Percentiles rank a stretch among this genome's conserved stretches.
These are phyloP conservation scores for Pseudonitzschia pungens DNA, from an alignment of 108 stramenopile genomes.

Conservation along the genomic window DNA sequence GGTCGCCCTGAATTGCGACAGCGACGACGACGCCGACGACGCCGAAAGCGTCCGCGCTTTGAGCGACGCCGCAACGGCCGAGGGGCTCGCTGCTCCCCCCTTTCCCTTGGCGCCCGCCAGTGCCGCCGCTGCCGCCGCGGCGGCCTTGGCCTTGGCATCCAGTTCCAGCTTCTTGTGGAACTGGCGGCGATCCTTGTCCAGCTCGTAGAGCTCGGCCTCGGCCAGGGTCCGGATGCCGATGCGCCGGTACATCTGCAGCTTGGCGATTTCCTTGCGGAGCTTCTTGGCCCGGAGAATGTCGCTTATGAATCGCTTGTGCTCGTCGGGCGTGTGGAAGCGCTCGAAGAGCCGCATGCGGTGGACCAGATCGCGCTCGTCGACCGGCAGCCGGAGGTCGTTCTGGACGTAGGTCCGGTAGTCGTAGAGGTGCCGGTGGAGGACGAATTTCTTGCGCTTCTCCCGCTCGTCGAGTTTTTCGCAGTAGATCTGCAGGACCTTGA, in stretches of 20 bases:
- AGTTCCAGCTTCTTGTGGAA: conserved; percentile 70
- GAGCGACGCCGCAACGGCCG: no score
- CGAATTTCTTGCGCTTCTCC: conserved; percentile 81
- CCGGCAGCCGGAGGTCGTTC: conserved; percentile 57
- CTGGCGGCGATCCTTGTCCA: conserved; percentile 76
- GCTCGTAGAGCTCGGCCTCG: conserved; percentile 86
- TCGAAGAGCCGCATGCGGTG: conserved; percentile 90
- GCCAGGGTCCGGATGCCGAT: conserved; percentile 78
- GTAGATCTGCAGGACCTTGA: conserved; percentile 87
- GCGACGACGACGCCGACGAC: not conserved
- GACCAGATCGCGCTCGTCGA: conserved; percentile 89
- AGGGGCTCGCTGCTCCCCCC: not conserved
- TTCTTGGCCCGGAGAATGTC: conserved; percentile 82
- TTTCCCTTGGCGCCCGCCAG: not conserved
- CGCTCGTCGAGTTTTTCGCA: conserved; percentile 88
- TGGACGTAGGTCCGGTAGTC: conserved; percentile 80
- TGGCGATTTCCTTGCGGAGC: conserved; percentile 91
- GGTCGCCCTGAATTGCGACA: conserved; percentile 12
- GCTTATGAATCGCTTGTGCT: conserved; percentile 83
- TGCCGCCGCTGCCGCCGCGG: not conserved
- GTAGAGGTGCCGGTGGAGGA: conserved; percentile 70
- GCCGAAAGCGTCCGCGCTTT: no score
- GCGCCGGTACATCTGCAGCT: conserved; percentile 89
- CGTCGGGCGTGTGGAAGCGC: conserved; percentile 84
- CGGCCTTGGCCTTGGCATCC: conserved; percentile 37